Conservation (phyloP, 106 monocot species). For the Agapanthus africanus region DNA sequence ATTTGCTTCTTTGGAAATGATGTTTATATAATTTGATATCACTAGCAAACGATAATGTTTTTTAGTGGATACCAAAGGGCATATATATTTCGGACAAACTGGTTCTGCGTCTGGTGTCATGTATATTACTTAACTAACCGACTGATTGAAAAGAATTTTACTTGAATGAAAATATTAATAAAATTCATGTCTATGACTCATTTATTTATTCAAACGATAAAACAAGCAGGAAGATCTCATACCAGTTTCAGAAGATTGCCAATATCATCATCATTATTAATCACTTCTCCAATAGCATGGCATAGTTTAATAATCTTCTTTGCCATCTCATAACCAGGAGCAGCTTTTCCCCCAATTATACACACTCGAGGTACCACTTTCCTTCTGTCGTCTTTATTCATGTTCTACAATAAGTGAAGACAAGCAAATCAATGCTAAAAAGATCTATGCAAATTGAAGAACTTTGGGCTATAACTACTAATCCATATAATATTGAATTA, state of each 20-base stretch:
- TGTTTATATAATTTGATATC: neutral
- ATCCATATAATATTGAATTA: neutral
- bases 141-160: neutral
- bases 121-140: neutral
- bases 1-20: neutral
- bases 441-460: neutral
- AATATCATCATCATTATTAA: slow-evolving; percentile 31
- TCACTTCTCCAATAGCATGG: slow-evolving; percentile 33
- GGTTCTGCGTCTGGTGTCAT: neutral
- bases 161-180: neutral
- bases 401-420: slow-evolving; percentile 15
- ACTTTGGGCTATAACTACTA: slow-evolving; percentile 2
- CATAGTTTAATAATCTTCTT: slow-evolving; percentile 38
- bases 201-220: neutral
- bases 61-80: neutral
- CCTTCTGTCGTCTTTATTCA: slow-evolving; percentile 29
- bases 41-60: neutral
- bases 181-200: neutral
- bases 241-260: slow-evolving; percentile 35
- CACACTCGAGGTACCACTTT: slow-evolving; percentile 40
- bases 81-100: neutral
- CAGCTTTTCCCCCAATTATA: slow-evolving; percentile 40
- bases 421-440: neutral
- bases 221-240: too few species aligned
- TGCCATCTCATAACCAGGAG: slow-evolving; percentile 40